Base-by-base conservation (phyloP, 1,284 basidiomycete species). In the Dichomitus squalens region DNA sequence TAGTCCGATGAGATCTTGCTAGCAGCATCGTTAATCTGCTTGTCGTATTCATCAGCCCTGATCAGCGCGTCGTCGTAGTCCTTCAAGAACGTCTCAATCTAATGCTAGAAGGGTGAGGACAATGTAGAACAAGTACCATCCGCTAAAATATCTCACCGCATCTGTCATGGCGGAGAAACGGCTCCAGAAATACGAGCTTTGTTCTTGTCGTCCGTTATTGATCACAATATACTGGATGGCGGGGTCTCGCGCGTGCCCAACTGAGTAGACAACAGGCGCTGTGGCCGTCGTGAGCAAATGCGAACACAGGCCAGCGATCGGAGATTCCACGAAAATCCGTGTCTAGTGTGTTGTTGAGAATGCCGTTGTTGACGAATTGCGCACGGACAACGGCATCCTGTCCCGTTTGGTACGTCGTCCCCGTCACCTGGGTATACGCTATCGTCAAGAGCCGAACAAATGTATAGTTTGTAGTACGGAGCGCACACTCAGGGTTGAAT, bases 221-320 rank as follows among this genome's bases (percentile, higher is more conserved):
- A 75, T 74, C 18, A 80, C 68, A 61, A 85, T 81, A 65, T 86
- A 86, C 53, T 79, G 66, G 16, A 86, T 71, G 16, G 78, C 79
- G 11, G 84, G 85, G 63, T 85, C 82, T 8, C 85, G 76, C 27
- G 82, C 73, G 66, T 84, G 83, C 18, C 86, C 85, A 35, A 88
- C 72, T 7, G 82, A 75, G 61, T 83, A 77, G 8, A 86, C 73
- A 2, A 82, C 76, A 0, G 84, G 77, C 1, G 68, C 58, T 8
- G 77, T 70, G 20, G 75, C 57, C 14, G 64, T 86, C 76, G 39
- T 81, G 79, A 11, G 84, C 78, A 55, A 86, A 76, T 6, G 76
- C 86, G 63, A 88, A 86, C 3, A 88, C 84, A 20, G 85, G 86
- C 84, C 85, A 88, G 57, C 80, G 72, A 66, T 86, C 69, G 36